Base-by-base conservation (phyloP, 169 alveolate species). In the Cryptosporidium bovis region DNA sequence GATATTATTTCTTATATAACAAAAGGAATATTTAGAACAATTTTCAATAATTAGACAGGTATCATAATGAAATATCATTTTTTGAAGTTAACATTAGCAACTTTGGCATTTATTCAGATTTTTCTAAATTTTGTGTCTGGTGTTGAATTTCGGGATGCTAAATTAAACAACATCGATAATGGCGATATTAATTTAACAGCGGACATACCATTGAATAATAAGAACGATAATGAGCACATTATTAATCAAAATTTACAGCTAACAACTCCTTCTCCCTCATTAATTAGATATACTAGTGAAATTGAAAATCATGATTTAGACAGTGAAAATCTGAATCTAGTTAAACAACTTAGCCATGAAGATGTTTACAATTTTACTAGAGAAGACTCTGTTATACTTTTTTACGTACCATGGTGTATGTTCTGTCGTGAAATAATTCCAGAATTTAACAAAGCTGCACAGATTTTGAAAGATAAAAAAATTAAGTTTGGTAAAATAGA, bases 401-500 rank as follows among this genome's bases (percentile, higher is more conserved):
- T 77, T 77, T 77, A 77, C 15, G 87, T 77, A 18, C 87, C 87
- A 20, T 77, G 87, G 87, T 77, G 87, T 62, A 71, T 77, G 27
- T 77, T 55, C 64, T 77, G 87, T 31, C 69, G 87, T 3, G 87
- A 56, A 36, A 77, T 77, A 2, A 56, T 77, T 18, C 87, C 87
- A 13, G 87, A 77, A 77, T 77, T 77, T 62, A 71, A 77, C 24
- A 77, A 77, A 44, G 87, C 33, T 58, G 87, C 87, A 13, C 24
- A 20, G n/a, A 60, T 77, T 12, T 40, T 77, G 3, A 77, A 77
- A 44, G 71, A 51, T 0, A 60, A 77, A 33, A 34, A 77, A 16
- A 77, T 77, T 58, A 12, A 13, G 7, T 77, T 77, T 62, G 87
- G 87, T 8, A 77, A 56, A 51, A 60, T 77, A 56, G 87, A 77